Evolutionary conservation across 2,329 filamentous ascomycete species (phyloP).

Genomic region (Aspergillus aculeatus): DNA sequence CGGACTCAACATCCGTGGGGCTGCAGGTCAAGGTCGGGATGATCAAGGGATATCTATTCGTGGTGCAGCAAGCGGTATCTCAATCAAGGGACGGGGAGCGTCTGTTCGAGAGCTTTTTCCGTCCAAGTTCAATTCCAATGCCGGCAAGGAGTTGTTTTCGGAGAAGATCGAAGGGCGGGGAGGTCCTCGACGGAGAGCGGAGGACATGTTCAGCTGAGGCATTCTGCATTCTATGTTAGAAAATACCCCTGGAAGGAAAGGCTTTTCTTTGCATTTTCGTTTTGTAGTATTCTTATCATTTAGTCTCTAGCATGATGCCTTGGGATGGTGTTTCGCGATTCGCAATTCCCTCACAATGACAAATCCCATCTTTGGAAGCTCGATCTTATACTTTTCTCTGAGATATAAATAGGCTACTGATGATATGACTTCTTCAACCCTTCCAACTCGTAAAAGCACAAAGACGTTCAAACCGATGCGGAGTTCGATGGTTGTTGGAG

Average conservation of each 20-base stretch:
- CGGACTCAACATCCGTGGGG: conserved; percentile 61
- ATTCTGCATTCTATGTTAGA: not conserved
- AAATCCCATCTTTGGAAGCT: not conserved
- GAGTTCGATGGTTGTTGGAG: too few relatives aligned
- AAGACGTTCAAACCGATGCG: too few relatives aligned
- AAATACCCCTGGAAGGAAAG: not conserved
- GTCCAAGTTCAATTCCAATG: conserved; percentile 56
- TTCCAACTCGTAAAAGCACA: too few relatives aligned
- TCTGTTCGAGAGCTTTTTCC: conserved; percentile 70
- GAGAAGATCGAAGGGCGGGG: conserved; percentile 59
- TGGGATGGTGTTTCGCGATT: not conserved
- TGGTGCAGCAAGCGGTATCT: conserved; percentile 52
- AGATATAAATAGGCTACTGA: too few relatives aligned
- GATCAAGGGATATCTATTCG: conserved; percentile 40
- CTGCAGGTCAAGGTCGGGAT: conserved; percentile 47
- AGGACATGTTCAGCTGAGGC: conserved; percentile 68
- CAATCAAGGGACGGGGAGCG: conserved; percentile 69
- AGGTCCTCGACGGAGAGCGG: conserved; percentile 63
- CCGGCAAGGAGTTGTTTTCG: conserved; percentile 68
- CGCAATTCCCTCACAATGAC: not conserved
- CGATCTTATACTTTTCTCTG: not conserved
- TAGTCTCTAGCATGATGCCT: not conserved
- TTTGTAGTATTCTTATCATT: not conserved
- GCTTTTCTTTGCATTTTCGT: not conserved
- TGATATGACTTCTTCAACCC: too few relatives aligned